Evolutionary conservation across 441 rosid genomes (phyloP).

Genomic region (Gossypium gossypioides): DNA sequence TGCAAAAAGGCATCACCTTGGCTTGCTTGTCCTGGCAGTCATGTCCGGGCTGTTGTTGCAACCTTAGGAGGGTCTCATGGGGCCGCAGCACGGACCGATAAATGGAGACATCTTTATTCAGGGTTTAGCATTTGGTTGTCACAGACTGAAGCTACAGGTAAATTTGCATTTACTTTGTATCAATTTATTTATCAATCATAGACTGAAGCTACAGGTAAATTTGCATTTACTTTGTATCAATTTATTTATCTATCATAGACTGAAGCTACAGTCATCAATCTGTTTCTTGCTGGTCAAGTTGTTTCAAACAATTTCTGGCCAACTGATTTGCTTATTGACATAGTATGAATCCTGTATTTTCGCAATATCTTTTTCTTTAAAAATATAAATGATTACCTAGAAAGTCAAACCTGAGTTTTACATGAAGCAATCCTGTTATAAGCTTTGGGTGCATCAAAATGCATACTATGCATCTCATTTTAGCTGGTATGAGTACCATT

Average conservation of each 20-base stretch:
- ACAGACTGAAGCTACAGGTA: constrained; percentile 71
- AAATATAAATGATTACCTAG: neutral
- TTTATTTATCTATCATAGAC: neutral
- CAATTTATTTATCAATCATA: constrained; percentile 1
- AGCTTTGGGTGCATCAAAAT: neutral
- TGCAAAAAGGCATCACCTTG: neutral
- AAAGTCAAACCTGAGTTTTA: neutral
- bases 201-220: constrained; percentile 63
- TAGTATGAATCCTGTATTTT: neutral
- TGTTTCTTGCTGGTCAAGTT: neutral
- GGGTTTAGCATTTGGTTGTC: constrained; percentile 86
- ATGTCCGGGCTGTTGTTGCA: constrained; percentile 74
- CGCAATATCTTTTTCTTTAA: neutral
- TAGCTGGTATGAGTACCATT: neutral
- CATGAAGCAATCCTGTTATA: neutral
- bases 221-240: neutral
- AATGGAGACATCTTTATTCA: constrained; percentile 74
- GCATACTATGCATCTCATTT: neutral
- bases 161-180: neutral
- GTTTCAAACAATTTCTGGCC: neutral
- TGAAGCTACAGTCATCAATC: neutral
- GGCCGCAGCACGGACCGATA: constrained; percentile 49
- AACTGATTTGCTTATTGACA: neutral
- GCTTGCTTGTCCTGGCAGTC: constrained; percentile 41
- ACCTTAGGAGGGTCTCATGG: constrained; percentile 77